Conservation (phyloP, 1,284 basidiomycete species). For the Naganishia albida region DNA sequence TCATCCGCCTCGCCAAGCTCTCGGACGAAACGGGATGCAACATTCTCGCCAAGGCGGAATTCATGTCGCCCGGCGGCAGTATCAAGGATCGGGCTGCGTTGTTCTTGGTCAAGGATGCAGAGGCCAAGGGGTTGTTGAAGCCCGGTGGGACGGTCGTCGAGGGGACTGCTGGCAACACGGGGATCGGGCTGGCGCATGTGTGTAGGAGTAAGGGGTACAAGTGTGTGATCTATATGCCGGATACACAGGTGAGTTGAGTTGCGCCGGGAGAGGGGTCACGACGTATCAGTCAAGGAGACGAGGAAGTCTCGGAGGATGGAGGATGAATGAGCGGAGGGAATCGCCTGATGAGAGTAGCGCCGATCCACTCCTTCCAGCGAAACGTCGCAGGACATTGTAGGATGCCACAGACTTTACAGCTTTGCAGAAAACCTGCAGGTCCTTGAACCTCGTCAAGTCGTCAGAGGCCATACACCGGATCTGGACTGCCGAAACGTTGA, state of each 20-base stretch:
- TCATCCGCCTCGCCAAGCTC: constrained; percentile 78
- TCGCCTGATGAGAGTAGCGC: too few relatives aligned
- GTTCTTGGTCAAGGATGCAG: constrained; percentile 84
- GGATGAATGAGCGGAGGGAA: background rate
- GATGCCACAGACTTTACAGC: too few relatives aligned
- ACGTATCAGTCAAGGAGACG: background rate
- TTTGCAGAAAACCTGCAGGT: too few relatives aligned
- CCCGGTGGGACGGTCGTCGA: constrained; percentile 95
- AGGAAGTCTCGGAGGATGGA: background rate
- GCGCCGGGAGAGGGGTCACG: background rate
- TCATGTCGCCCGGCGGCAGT: constrained; percentile 98
- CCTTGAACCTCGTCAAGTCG: too few relatives aligned
- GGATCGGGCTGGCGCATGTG: constrained; percentile 90
- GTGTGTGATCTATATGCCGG: constrained; percentile 99
- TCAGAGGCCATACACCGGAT: too few relatives aligned
- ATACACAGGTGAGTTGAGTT: constrained; percentile 69
- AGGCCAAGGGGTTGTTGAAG: constrained; percentile 72
- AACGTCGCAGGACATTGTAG: too few relatives aligned
- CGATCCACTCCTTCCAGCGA: too few relatives aligned
- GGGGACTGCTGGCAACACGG: constrained; percentile 98
- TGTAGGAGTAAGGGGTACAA: constrained; percentile 91
- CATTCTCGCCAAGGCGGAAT: constrained; percentile 94
- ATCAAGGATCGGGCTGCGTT: constrained; percentile 97
- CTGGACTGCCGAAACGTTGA: too few relatives aligned
- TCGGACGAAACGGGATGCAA: constrained; percentile 87